Percentiles rank a stretch among this genome's conserved stretches.
phyloP scores from a whole-genome alignment of 139 green algal genomes.

The Eudorina sp. region DNA sequence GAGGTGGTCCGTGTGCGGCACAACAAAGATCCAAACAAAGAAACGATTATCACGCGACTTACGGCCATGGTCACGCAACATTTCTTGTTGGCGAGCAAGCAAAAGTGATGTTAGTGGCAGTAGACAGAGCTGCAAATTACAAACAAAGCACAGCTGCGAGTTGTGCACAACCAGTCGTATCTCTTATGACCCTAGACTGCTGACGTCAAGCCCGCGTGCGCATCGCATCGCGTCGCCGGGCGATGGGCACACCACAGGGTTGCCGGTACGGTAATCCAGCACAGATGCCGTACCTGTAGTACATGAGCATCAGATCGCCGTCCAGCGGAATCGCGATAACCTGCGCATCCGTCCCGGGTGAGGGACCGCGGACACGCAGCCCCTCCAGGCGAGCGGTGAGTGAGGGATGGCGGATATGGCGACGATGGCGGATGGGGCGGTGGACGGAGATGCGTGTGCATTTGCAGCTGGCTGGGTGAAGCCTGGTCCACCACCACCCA shows the following conservation, averaged over 20 bases:
- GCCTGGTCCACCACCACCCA: too few relatives aligned
- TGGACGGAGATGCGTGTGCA: neutral
- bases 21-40: neutral
- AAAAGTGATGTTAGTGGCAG: neutral
- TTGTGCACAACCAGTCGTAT: too few relatives aligned
- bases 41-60: too few relatives aligned
- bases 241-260: neutral
- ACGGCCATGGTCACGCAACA: neutral
- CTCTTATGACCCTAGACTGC: too few relatives aligned
- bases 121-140: neutral
- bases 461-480: too few relatives aligned
- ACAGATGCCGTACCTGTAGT: constrained; percentile 29
- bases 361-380: neutral
- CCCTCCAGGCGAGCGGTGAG: neutral
- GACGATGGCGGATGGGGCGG: neutral
- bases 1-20: too few relatives aligned
- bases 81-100: neutral
- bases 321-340: constrained; percentile 22
- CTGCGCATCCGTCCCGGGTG: too few relatives aligned
- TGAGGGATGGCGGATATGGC: neutral
- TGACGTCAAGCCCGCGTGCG: too few relatives aligned
- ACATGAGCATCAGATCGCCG: constrained; percentile 44
- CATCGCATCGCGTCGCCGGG: too few relatives aligned
- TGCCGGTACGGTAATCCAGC: neutral
- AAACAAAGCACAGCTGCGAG: neutral